Conservation (phyloP, 1,284 basidiomycete genomes). For the Wallemia mellicola region DNA sequence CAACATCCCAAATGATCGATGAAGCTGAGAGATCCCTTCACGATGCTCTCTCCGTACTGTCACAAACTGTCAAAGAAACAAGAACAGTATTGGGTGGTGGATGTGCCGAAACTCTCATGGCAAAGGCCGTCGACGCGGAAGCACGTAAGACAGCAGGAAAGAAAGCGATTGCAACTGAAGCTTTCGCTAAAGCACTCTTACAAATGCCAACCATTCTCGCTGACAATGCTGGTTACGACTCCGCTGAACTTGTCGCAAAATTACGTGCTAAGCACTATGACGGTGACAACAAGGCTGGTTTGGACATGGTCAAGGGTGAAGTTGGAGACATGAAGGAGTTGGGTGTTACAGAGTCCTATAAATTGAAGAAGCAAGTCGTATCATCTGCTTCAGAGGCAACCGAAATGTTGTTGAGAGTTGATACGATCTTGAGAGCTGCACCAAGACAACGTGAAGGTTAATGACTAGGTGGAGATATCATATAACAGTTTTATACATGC, state of each 20-base stretch:
- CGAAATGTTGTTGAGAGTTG: constrained; percentile 89
- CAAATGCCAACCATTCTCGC: constrained; percentile 90
- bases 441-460: neutral
- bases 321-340: constrained; percentile 66
- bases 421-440: constrained; percentile 7
- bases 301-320: constrained; percentile 60
- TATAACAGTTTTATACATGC: neutral
- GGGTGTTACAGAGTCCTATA: constrained; percentile 86
- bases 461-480: neutral
- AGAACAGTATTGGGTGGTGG: constrained; percentile 80
- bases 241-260: constrained; percentile 70
- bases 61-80: constrained; percentile 93
- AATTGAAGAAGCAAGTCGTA: constrained; percentile 85
- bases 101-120: constrained; percentile 95
- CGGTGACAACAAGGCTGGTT: constrained; percentile 50
- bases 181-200: constrained; percentile 59
- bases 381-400: constrained; percentile 81
- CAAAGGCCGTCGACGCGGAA: constrained; percentile 66
- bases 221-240: constrained; percentile 93
- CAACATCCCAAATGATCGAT: constrained; percentile 94
- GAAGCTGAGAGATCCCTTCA: constrained; percentile 94
- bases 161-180: constrained; percentile 80
- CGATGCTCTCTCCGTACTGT: constrained; percentile 85
- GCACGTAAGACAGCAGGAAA: constrained; percentile 66
- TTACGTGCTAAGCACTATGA: constrained; percentile 83